These are phyloP conservation scores for Colletotrichum cuscutae DNA, from an alignment of 2,329 filamentous ascomycete species.

Conservation along the genomic window DNA sequence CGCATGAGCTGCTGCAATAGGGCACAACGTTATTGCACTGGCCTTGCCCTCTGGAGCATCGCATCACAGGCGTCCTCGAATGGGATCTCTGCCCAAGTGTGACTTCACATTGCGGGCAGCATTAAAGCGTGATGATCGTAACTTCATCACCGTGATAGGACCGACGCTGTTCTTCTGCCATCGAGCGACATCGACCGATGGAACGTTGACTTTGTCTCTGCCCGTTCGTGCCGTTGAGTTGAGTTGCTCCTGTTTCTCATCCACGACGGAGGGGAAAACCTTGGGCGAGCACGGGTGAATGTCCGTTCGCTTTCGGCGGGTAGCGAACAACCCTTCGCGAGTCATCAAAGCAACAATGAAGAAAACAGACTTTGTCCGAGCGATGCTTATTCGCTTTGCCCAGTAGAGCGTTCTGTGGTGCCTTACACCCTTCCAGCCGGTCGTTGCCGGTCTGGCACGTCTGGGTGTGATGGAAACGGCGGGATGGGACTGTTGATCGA, in stretches of 20 bases:
- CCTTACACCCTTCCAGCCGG: neutral
- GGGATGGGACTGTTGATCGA: neutral
- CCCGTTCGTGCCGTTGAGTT: neutral
- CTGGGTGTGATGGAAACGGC: neutral
- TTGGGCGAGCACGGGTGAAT: neutral
- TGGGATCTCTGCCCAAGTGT: slow-evolving; percentile 27
- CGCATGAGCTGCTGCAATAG: slow-evolving; percentile 31
- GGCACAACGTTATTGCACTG: slow-evolving; percentile 19
- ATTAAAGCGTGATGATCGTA: slow-evolving; percentile 31
- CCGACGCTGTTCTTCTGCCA: neutral
- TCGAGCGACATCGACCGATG: slow-evolving; percentile 4
- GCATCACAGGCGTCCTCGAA: slow-evolving; percentile 27
- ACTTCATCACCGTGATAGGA: slow-evolving; percentile 26
- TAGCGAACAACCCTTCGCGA: neutral
- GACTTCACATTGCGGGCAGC: slow-evolving; percentile 28
- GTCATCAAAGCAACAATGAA: slow-evolving; percentile 18
- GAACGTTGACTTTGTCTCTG: slow-evolving; percentile 13
- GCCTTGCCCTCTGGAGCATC: neutral
- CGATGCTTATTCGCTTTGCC: slow-evolving; percentile 4
- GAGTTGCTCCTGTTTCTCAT: slow-evolving; percentile 3
- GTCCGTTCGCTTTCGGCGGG: slow-evolving; percentile 18
- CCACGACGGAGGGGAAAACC: slow-evolving; percentile 1
- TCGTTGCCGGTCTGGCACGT: neutral
- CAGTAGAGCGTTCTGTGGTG: slow-evolving; percentile 6
- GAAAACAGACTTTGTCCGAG: slow-evolving; percentile 23